Conservation (phyloP, 805 yeast species). For the Nakazawaea wickerhamii region DNA sequence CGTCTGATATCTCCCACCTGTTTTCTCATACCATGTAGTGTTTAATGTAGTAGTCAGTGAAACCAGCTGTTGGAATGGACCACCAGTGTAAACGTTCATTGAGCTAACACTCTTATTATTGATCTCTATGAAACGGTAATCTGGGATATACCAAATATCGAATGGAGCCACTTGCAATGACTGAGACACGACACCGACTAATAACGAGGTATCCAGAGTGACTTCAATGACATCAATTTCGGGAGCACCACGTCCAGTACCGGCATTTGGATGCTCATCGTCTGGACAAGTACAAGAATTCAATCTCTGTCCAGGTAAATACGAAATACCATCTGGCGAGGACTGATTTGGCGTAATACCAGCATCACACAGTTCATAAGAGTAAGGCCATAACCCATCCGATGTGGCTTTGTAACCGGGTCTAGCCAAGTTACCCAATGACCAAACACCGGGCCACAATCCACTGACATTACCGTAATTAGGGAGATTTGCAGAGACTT, state of each 20-base stretch:
- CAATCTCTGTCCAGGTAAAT: conserved; percentile 78
- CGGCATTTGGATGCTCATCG: conserved; percentile 83
- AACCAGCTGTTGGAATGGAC: conserved; percentile 90
- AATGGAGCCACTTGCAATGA: conserved; percentile 90
- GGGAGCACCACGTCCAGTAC: conserved; percentile 91
- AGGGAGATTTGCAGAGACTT: conserved; percentile 73
- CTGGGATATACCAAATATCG: conserved; percentile 93
- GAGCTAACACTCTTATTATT: conserved; percentile 63
- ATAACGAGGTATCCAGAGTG: conserved; percentile 50
- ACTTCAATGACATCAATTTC: conserved; percentile 93
- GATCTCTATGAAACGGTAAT: conserved; percentile 72
- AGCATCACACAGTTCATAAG: conserved; percentile 83
- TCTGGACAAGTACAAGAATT: conserved; percentile 75
- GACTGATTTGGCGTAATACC: conserved; percentile 95
- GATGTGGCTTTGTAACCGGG: conserved; percentile 86
- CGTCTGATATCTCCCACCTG: conserved; percentile 58
- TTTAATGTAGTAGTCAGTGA: conserved; percentile 79
- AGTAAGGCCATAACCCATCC: conserved; percentile 94
- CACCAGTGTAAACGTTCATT: conserved; percentile 88
- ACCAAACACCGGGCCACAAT: conserved; percentile 96
- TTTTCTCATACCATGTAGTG: conserved; percentile 74
- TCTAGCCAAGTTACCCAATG: conserved; percentile 88
- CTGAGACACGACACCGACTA: conserved; percentile 77
- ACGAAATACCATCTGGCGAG: conserved; percentile 82
- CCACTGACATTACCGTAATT: conserved; percentile 76